phyloP scores from a whole-genome alignment of 2,329 filamentous ascomycete species.

The Aspergillus pseudonomiae region DNA sequence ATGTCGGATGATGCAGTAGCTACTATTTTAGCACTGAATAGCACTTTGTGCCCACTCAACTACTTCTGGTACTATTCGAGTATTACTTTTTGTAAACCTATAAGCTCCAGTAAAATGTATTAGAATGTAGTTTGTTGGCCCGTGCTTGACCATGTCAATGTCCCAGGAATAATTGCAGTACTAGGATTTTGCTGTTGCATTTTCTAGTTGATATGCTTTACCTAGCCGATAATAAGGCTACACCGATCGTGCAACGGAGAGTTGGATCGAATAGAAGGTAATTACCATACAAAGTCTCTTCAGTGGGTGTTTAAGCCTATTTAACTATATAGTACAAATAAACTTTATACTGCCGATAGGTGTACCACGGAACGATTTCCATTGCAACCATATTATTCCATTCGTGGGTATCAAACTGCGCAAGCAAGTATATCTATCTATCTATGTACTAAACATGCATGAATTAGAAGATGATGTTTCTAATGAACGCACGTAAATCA shows the following conservation, averaged over 20 bases:
- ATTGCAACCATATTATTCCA: background rate
- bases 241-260: too few species aligned
- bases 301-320: background rate
- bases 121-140: background rate
- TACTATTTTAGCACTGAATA: constrained; percentile 16
- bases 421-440: background rate
- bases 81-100: background rate
- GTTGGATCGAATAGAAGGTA: too few species aligned
- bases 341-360: background rate
- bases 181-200: background rate
- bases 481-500: background rate
- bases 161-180: background rate
- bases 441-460: background rate
- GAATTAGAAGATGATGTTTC: background rate
- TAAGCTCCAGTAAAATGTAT: background rate
- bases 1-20: constrained; percentile 23
- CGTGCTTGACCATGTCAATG: background rate
- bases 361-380: background rate
- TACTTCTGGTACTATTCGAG: background rate
- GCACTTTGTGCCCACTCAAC: constrained; percentile 3
- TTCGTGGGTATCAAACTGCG: background rate
- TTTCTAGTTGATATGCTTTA: background rate
- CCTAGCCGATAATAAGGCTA: background rate
- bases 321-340: background rate
- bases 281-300: too few species aligned